Conservation (phyloP, 192 early-diverging fungal species). For the Coemansia sp. region DNA sequence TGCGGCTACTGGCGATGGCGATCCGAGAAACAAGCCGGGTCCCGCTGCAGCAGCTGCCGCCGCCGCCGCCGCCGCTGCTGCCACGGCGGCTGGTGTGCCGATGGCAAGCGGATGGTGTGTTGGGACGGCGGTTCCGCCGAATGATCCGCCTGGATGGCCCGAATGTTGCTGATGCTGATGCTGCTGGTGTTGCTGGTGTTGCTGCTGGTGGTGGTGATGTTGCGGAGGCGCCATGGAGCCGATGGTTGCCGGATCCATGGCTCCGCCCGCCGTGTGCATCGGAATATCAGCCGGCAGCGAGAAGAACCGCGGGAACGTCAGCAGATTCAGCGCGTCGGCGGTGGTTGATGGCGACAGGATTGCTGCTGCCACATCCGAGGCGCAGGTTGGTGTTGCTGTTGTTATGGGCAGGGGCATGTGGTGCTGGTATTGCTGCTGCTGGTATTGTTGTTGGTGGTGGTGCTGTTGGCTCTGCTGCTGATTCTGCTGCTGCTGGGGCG, state of each 20-base stretch:
- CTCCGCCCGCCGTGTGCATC: neutral
- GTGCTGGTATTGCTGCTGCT: neutral
- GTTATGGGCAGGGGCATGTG: too few species aligned
- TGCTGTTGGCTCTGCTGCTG: too few species aligned
- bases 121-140: neutral
- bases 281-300: slow-evolving; percentile 19
- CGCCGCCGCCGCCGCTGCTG: neutral
- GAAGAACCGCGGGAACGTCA: slow-evolving; percentile 40
- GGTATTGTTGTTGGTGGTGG: too few species aligned
- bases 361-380: neutral
- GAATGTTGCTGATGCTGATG: slow-evolving; percentile 15
- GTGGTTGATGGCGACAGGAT: neutral
- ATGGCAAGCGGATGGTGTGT: neutral
- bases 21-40: slow-evolving; percentile 24
- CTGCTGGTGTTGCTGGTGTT: slow-evolving; percentile 10
- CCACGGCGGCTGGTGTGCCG: neutral
- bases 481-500: neutral
- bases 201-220: slow-evolving; percentile 1
- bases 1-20: slow-evolving; percentile 16
- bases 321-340: slow-evolving; percentile 15
- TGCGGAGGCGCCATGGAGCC: slow-evolving; percentile 10
- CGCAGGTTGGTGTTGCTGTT: neutral
- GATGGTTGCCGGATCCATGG: slow-evolving; percentile 6
- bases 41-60: neutral
- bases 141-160: neutral